Evolutionary conservation across 1,284 basidiomycete genomes (phyloP), one percentile per base, ranked within the genome.

Genomic region (Microbotryum silenes-acaulis): DNA sequence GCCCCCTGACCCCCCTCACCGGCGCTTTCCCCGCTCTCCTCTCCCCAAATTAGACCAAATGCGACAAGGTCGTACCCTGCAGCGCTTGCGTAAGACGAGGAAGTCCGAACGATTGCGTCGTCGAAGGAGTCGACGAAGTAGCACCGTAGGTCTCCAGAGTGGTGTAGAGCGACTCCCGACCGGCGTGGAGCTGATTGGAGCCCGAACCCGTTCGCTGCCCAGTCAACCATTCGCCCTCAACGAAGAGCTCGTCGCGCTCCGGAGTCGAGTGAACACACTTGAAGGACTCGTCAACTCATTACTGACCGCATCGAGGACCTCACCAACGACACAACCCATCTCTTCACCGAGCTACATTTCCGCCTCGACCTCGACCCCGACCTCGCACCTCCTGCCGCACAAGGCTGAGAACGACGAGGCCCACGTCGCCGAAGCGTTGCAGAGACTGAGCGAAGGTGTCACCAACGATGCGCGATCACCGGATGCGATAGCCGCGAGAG

Each of bases 141-240:
- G 18, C 55, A 1, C 31, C 47, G 55, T 56, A 16, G 7, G 48
- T 27, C 21, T 12, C n/a, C 14, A 14, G 25, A 49, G 21, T 10
- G n/a, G n/a, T 8, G n/a, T 10, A 27, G 25, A 27, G 14, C 10
- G 55, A 31, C 8, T 50, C 12, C 29, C 18, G n/a, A 16, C 31
- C 3, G 9, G 3, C 5, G 37, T 42, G 16, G 16, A 42, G 37
- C 37, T 42, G 14, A 42, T 14, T 1, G 12, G 10, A 27, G 12
- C 18, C 27, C 47, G 8, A 6, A 18, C n/a, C n/a, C 10, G 27
- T 31, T 52, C 27, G n/a, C 37, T 20, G 45, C 47, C 6, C 16
- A 21, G 33, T 3, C 55, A 56, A 37, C 55, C 55, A 9, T 56
- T 56, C 47, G 55, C 55, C 4, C 47, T 56, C 29, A 56, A 56